Evolutionary conservation across 2,329 filamentous ascomycete species (phyloP), one percentile per base, ranked within the genome.

Genomic region (Penicillium frequentans): DNA sequence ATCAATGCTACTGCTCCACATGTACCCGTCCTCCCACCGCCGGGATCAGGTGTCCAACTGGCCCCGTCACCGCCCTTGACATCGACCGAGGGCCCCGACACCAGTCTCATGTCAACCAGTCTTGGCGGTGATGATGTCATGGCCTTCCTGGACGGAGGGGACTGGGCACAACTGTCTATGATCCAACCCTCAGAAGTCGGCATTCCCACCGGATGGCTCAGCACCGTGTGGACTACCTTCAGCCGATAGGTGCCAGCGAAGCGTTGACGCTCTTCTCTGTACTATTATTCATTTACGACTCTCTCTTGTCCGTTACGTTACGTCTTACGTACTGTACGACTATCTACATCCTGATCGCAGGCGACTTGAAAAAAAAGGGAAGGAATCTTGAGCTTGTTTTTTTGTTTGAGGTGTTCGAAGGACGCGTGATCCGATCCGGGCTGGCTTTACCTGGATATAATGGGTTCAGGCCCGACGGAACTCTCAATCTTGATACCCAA

Each of bases 61-160:
- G 68, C 64, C 1, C 65, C 68, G 3, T 70, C 69, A 2, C 70
- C 71, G 1, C 70, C 70, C 2, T 53, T 70, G 39, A 73, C 70
- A 9, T 70, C 44, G 55, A 74, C 59, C 54, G 70, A 52, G 39
- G 65, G 29, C 10, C 61, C 65, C 2, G 62, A 69, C 24, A 66
- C 63, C 33, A 64, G 54, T 23, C 31, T 73, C 5, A 65, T 67
- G 55, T 70, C 72, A 1, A 71, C 69, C 3, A 74, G 72, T 48
- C 66, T 76, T 9, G 67, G 71, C 11, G 73, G 73, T 5, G 73
- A 76, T 35, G 73, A 76, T 27, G 67, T 76, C 9, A 49, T 75
- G 33, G 70, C 71, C 2, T 75, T 76, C 56, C 57, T 76, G 2
- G 72, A 75, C 29, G 73, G 73, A 16, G 64, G 68, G 46, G 72